These are phyloP conservation scores for Sporothrix globosa DNA, from an alignment of 2,329 filamentous ascomycete species.

Conservation along the genomic window DNA sequence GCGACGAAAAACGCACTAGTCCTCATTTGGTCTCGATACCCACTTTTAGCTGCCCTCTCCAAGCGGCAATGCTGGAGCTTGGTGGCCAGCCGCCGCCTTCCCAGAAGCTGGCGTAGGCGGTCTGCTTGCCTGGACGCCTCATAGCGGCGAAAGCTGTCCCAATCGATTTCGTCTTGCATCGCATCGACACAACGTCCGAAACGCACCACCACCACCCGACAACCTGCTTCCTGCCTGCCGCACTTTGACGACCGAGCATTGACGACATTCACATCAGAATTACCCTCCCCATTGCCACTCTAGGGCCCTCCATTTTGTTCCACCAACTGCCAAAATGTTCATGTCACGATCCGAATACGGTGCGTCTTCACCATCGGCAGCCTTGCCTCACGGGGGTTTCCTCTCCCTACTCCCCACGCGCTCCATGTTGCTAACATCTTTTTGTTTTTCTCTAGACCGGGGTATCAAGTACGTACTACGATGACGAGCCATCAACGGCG, in stretches of 20 bases:
- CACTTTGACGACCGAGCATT: background rate
- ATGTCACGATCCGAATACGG: constrained; percentile 99
- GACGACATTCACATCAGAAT: constrained; percentile 1
- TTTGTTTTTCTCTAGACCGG: constrained; percentile 65
- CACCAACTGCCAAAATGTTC: constrained; percentile 76
- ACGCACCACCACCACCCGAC: constrained; percentile 16
- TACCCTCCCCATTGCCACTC: constrained; percentile 17
- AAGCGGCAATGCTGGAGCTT: constrained; percentile 26
- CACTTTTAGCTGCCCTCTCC: constrained; percentile 32
- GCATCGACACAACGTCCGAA: constrained; percentile 24
- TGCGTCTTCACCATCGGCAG: constrained; percentile 49
- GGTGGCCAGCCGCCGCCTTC: constrained; percentile 17
- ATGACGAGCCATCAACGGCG: background rate
- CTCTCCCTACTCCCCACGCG: constrained; percentile 21
- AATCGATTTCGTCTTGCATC: constrained; percentile 26
- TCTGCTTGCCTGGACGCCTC: constrained; percentile 40
- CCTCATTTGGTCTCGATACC: background rate
- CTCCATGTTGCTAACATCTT: constrained; percentile 23
- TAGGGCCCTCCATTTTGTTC: constrained; percentile 23
- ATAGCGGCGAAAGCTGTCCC: constrained; percentile 29
- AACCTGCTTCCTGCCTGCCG: background rate
- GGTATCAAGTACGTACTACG: constrained; percentile 83
- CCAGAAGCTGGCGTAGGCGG: constrained; percentile 38
- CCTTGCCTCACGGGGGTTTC: constrained; percentile 29
- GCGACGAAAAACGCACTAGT: constrained; percentile 21